Evolutionary conservation across 73 alveolate genomes (phyloP), one percentile per base, ranked within the genome.

Genomic region (Urostyla sp.): DNA sequence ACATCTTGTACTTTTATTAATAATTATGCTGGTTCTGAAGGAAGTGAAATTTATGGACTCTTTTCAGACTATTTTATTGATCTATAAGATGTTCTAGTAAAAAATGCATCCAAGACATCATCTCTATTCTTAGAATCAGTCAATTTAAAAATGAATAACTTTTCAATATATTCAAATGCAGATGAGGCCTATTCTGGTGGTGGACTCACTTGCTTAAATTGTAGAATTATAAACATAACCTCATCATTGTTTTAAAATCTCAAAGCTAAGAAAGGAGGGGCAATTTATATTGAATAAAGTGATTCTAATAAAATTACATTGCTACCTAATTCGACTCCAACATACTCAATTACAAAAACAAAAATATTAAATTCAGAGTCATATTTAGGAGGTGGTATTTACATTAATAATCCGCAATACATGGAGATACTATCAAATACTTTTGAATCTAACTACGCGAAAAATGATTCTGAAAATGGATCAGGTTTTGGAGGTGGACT

Each of bases 401-500:
- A 66, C 53, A 32, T 80, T 7, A 50, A 67, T 16, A 66, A 51
- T n/a, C 15, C 49, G 1, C 45, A 80, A 24, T 45, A 46, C 34
- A 34, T 67, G 49, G 31, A 32, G 2, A 31, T 80, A 7, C 1
- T 55, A 3, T 26, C 36, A 18, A 58, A 57, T 20, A 16, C 38
- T 5, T 80, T 80, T 45, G 50, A 46, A 0, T 11, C 15, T n/a
- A 43, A 35, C 11, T n/a, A 49, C 1, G 84, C 90, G 6, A n/a
- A 28, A 32, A 59, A 24, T 11, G 5, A 30, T 1, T 18, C 54
- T 37, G 46, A 37, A 3, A 5, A 5, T 7, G n/a, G 24, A 58
- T 46, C 43, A 0, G 91, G 91, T 0, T 20, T 18, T n/a, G 91
- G 91, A 20, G 91, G 91, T 1, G 91, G 83, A 3, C 38, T 83